Evolutionary conservation across 2,329 filamentous ascomycete species (phyloP).

Genomic region (Gnomoniopsis smithogilvyi): DNA sequence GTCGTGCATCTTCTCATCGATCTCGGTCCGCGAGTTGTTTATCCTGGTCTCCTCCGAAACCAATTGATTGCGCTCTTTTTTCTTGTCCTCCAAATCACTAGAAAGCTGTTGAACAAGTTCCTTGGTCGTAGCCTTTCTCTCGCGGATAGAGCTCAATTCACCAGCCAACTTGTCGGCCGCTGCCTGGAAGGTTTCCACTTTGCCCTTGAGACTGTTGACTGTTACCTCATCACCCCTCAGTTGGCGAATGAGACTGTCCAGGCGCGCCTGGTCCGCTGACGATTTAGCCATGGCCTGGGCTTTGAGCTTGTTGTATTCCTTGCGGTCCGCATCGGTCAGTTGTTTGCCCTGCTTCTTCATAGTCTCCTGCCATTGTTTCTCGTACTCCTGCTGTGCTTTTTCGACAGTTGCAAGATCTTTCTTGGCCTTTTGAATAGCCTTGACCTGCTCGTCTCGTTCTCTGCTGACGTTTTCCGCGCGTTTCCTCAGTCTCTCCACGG

Average conservation of each 20-base stretch:
- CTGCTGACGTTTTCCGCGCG: slow-evolving; percentile 70
- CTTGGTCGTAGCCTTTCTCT: slow-evolving; percentile 64
- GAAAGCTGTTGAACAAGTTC: slow-evolving; percentile 63
- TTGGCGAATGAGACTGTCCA: slow-evolving; percentile 84
- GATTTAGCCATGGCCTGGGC: slow-evolving; percentile 82
- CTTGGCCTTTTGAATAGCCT: slow-evolving; percentile 68
- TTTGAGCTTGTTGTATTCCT: slow-evolving; percentile 82
- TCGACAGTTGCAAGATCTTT: slow-evolving; percentile 82
- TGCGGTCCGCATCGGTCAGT: slow-evolving; percentile 79
- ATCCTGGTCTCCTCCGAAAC: slow-evolving; percentile 80
- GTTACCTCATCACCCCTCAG: slow-evolving; percentile 90
- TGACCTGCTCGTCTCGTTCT: slow-evolving; percentile 70
- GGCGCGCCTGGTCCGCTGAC: slow-evolving; percentile 74
- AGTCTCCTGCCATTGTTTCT: slow-evolving; percentile 80
- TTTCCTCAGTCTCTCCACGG: slow-evolving; percentile 64
- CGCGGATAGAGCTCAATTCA: slow-evolving; percentile 66
- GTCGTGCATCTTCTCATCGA: slow-evolving; percentile 87
- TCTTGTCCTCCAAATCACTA: slow-evolving; percentile 79
- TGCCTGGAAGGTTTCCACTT: slow-evolving; percentile 75
- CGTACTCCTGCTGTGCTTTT: slow-evolving; percentile 85
- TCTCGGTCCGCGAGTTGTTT: slow-evolving; percentile 78
- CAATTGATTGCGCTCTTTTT: slow-evolving; percentile 83
- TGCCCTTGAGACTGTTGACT: slow-evolving; percentile 83
- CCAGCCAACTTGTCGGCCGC: slow-evolving; percentile 70
- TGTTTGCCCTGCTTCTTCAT: slow-evolving; percentile 85